Conservation (phyloP, 306 rosid genomes). For the Glycine tomentella region DNA sequence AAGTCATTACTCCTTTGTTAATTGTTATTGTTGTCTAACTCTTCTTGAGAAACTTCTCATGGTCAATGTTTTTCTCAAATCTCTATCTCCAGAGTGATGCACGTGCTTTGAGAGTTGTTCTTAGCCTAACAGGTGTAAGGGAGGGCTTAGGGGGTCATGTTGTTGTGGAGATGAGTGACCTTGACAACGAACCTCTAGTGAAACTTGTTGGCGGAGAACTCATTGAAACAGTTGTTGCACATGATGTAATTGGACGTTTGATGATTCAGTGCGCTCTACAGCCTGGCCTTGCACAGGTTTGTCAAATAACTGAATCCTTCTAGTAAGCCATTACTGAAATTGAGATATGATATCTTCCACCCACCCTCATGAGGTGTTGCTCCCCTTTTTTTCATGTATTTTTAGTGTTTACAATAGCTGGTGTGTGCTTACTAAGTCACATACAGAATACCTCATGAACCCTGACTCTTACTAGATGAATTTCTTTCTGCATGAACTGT, state of each 20-base stretch:
- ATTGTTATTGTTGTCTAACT: constrained; percentile 33
- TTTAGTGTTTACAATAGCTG: constrained; percentile 17
- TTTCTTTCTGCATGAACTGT: constrained; percentile 4
- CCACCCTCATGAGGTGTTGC: constrained; percentile 14
- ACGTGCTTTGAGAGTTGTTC: constrained; percentile 96
- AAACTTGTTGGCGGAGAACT: constrained; percentile 98
- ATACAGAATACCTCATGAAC: constrained; percentile 9
- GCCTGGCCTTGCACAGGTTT: constrained; percentile 99
- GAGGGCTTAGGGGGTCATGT: constrained; percentile 92
- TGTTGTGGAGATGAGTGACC: constrained; percentile 99
- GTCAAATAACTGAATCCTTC: constrained; percentile 32
- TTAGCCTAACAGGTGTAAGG: constrained; percentile 92
- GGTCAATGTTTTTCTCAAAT: constrained; percentile 35
- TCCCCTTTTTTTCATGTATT: constrained; percentile 1
- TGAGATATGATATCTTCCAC: background rate
- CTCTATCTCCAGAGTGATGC: constrained; percentile 85
- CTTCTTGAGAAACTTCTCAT: constrained; percentile 34
- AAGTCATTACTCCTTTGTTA: constrained; percentile 23
- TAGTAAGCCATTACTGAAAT: constrained; percentile 35
- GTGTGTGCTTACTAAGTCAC: constrained; percentile 18
- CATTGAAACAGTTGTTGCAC: constrained; percentile 98
- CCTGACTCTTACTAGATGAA: constrained; percentile 2
- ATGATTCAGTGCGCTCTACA: constrained; percentile 99
- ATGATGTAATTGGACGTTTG: constrained; percentile 97
- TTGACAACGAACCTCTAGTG: constrained; percentile 95